These are phyloP conservation scores for Aspergillus ochraceus DNA, from an alignment of 2,329 filamentous ascomycete species.

Conservation along the genomic window DNA sequence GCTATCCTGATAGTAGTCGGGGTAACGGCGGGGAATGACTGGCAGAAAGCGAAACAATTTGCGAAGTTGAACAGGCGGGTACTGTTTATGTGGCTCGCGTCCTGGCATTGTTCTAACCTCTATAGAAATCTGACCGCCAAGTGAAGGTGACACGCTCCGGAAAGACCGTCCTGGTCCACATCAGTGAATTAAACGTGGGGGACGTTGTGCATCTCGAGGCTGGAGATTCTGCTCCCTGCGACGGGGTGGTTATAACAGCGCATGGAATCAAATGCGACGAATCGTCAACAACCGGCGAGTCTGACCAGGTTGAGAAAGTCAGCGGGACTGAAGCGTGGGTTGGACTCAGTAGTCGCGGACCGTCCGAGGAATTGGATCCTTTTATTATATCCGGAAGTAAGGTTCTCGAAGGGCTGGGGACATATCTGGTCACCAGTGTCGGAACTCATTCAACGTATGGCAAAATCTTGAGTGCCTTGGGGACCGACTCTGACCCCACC, in stretches of 20 bases:
- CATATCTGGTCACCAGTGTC: constrained; percentile 71
- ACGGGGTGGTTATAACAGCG: constrained; percentile 65
- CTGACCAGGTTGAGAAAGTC: constrained; percentile 64
- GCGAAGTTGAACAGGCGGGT: constrained; percentile 69
- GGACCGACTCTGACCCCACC: constrained; percentile 71
- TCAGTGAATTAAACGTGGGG: constrained; percentile 65
- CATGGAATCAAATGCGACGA: constrained; percentile 68
- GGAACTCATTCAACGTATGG: constrained; percentile 72
- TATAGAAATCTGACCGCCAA: constrained; percentile 58
- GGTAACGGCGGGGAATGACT: constrained; percentile 72
- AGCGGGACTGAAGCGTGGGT: constrained; percentile 50
- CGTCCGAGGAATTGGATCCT: constrained; percentile 51
- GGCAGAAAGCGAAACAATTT: constrained; percentile 76
- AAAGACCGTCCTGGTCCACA: constrained; percentile 59
- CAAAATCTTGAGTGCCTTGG: constrained; percentile 72
- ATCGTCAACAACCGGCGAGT: constrained; percentile 69
- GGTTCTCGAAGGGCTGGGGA: constrained; percentile 69
- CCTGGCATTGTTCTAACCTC: neutral
- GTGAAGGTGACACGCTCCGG: constrained; percentile 66
- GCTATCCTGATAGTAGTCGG: constrained; percentile 73
- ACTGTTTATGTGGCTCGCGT: constrained; percentile 19
- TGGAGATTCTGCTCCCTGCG: constrained; percentile 66
- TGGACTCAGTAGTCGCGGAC: constrained; percentile 38
- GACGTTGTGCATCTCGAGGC: constrained; percentile 67
- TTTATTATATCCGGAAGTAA: constrained; percentile 77